Evolutionary conservation across 2,329 filamentous ascomycete species (phyloP).

Genomic region (Alternaria atra): DNA sequence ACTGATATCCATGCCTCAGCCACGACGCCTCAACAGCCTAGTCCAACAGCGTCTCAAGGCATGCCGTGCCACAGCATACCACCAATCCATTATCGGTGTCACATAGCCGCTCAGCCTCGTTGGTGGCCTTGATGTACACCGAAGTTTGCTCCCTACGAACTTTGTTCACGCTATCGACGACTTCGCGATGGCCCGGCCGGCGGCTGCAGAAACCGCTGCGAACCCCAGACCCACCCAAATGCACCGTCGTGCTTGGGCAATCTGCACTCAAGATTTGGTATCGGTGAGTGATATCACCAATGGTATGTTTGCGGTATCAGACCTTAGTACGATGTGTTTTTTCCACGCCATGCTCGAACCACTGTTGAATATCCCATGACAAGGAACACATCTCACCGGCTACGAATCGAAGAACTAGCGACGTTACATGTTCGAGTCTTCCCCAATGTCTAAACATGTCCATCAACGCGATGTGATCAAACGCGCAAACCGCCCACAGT

Average conservation of each 20-base stretch:
- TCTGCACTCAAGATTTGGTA: neutral
- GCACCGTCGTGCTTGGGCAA: neutral
- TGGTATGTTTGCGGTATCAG: neutral
- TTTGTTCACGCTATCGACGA: neutral
- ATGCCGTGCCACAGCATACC: conserved; percentile 13
- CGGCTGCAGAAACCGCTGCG: conserved; percentile 4
- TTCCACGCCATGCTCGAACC: neutral
- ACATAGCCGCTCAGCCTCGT: conserved; percentile 12
- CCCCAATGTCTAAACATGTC: neutral
- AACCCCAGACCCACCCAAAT: neutral
- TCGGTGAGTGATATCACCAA: neutral
- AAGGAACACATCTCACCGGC: neutral
- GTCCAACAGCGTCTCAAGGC: conserved; percentile 1
- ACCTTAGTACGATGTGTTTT: neutral
- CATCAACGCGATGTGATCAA: neutral
- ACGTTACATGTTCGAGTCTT: neutral
- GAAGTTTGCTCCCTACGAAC: neutral
- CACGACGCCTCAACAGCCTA: conserved; percentile 9
- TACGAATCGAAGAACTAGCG: neutral
- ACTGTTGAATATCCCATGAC: neutral
- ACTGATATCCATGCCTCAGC: conserved; percentile 10
- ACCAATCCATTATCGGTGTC: neutral
- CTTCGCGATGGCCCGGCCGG: neutral
- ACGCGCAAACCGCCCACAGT: neutral
- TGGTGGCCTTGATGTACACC: neutral